Evolutionary conservation across 805 yeast species (phyloP).

Genomic region (Sungouiozyma intestinalis): DNA sequence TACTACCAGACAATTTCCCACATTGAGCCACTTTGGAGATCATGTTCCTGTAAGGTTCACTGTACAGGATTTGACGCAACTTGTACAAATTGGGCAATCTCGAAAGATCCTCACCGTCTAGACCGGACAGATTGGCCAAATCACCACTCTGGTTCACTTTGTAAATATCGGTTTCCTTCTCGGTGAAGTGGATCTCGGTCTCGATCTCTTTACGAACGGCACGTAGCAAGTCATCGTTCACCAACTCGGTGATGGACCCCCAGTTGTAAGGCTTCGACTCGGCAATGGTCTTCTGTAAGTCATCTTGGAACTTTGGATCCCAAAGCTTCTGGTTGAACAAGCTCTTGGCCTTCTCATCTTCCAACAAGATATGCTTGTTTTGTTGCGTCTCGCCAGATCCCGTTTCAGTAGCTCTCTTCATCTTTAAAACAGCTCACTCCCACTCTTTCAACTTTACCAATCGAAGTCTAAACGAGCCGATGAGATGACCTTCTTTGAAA

Average conservation of each 20-base stretch:
- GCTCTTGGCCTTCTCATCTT: constrained; percentile 27
- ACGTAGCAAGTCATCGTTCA: constrained; percentile 68
- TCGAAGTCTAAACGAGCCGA: no score
- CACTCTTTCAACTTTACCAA: no score
- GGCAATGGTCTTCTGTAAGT: constrained; percentile 35
- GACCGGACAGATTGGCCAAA: constrained; percentile 81
- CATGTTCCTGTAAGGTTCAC: constrained; percentile 72
- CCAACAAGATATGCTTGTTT: constrained; percentile 13
- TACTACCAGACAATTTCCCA: constrained; percentile 81
- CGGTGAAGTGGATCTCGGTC: constrained; percentile 76
- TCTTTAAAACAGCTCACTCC: no score
- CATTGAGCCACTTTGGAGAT: constrained; percentile 71
- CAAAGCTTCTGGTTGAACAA: constrained; percentile 43
- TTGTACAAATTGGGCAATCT: constrained; percentile 67
- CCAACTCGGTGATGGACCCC: constrained; percentile 69
- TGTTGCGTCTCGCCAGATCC: neutral
- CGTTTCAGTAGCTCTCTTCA: constrained; percentile 2
- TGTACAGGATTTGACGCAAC: constrained; percentile 78
- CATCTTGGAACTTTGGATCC: constrained; percentile 30
- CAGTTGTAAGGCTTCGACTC: constrained; percentile 74
- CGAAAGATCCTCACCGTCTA: constrained; percentile 63
- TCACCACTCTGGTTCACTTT: constrained; percentile 87
- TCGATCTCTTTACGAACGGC: constrained; percentile 79
- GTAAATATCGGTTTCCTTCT: constrained; percentile 94
- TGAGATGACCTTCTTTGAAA: neutral